Percentiles rank a stretch among this genome's conserved stretches.
phyloP scores from a whole-genome alignment of 75 land plant genomes.

The Picea glauca region DNA sequence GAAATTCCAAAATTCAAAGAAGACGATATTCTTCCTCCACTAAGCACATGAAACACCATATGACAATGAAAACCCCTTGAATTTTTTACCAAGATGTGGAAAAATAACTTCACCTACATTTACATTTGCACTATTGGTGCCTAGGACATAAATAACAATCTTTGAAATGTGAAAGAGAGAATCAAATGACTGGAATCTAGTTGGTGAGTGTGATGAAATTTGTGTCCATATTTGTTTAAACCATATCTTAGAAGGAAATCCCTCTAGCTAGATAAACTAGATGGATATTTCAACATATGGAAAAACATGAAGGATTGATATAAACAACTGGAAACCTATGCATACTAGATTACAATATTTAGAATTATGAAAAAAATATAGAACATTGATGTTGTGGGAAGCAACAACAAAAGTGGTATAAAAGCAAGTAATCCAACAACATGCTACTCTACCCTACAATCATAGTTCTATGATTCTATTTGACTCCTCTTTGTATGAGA shows the following conservation, averaged over 20 bases:
- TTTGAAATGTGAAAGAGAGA: no score
- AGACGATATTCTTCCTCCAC: no score
- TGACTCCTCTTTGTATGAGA: no score
- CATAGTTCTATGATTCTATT: constrained; percentile 9
- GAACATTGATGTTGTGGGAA: constrained; percentile 95
- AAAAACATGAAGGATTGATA: constrained; percentile 70
- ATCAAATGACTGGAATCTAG: neutral
- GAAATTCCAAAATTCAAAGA: no score
- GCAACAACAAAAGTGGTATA: constrained; percentile 74
- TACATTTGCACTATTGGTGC: no score
- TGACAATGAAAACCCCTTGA: no score
- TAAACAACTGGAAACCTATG: constrained; percentile 54
- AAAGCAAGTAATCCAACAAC: constrained; percentile 93
- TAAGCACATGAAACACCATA: no score
- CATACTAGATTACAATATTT: constrained; percentile 38
- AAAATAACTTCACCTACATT: no score
- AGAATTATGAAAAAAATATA: constrained; percentile 85
- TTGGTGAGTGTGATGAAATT: neutral
- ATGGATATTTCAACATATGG: constrained; percentile 70
- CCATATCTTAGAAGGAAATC: constrained; percentile 93
- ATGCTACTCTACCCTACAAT: constrained; percentile 89
- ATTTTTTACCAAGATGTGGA: no score
- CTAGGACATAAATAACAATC: no score
- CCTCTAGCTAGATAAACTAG: constrained; percentile 53
- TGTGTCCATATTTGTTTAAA: constrained; percentile 37